phyloP scores from a whole-genome alignment of 192 early-diverging fungal genomes.

The Irineochytrium annulatum region DNA sequence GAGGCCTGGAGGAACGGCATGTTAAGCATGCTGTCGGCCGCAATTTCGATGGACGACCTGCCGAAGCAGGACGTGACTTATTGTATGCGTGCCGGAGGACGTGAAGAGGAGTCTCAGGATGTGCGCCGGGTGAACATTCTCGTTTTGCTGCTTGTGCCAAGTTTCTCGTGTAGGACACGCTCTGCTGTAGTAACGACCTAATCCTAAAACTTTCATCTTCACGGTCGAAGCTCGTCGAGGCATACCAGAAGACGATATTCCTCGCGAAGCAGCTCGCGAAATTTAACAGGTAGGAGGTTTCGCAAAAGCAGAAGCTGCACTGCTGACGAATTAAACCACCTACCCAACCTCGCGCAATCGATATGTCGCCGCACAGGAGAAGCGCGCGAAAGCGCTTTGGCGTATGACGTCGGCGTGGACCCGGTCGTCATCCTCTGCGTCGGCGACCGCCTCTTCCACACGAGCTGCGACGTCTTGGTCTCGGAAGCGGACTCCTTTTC shows the following conservation, averaged over 20 bases:
- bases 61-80: conserved; percentile 16
- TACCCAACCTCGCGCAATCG: not conserved
- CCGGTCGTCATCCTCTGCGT: no score
- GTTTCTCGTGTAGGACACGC: conserved; percentile 8
- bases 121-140: conserved; percentile 11
- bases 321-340: not conserved
- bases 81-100: conserved; percentile 12
- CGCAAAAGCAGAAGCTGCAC: not conserved
- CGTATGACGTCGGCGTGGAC: no score
- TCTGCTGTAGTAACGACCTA: conserved; percentile 20
- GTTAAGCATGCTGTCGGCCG: conserved; percentile 16
- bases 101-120: conserved; percentile 21
- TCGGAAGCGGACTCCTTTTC: no score
- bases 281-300: not conserved
- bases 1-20: conserved; percentile 42
- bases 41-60: conserved; percentile 23
- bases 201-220: conserved; percentile 16
- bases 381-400: no score
- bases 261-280: conserved; percentile 21
- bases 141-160: not conserved
- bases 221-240: conserved; percentile 21
- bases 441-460: no score
- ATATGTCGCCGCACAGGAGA: no score
- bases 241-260: conserved; percentile 23
- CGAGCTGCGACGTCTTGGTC: no score